These are phyloP conservation scores for Austroboletus olivaceoglutinosus DNA, from an alignment of 1,284 basidiomycete species.

Conservation along the genomic window DNA sequence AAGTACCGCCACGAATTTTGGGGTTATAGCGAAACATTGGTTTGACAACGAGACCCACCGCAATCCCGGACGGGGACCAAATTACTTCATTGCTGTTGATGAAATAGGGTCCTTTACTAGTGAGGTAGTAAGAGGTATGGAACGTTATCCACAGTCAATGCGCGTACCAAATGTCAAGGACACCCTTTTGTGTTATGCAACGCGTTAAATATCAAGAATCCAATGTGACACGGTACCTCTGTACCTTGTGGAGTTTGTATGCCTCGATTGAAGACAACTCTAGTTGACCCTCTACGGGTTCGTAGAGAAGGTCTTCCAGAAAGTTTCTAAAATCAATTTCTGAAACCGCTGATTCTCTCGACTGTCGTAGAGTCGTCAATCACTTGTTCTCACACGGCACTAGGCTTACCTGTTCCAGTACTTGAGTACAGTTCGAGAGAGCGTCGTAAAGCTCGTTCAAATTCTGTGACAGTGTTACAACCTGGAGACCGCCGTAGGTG, in stretches of 20 bases:
- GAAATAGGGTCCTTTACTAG: constrained; percentile 12
- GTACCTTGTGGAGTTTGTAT: constrained; percentile 20
- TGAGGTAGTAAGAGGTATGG: background rate
- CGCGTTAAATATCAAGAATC: constrained; percentile 1
- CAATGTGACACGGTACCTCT: background rate
- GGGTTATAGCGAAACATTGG: constrained; percentile 31
- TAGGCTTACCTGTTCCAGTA: constrained; percentile 24
- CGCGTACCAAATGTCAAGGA: constrained; percentile 10
- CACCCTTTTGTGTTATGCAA: constrained; percentile 7
- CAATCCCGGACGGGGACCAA: constrained; percentile 25
- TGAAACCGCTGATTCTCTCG: constrained; percentile 6
- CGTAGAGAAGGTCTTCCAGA: constrained; percentile 6
- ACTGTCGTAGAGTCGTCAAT: constrained; percentile 7
- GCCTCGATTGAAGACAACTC: constrained; percentile 11
- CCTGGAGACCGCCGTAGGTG: background rate
- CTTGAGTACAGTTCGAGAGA: constrained; percentile 14
- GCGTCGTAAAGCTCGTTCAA: constrained; percentile 17
- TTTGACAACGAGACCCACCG: constrained; percentile 21
- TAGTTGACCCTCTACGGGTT: constrained; percentile 15
- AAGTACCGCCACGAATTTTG: constrained; percentile 12
- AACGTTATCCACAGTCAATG: background rate
- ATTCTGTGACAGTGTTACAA: constrained; percentile 15
- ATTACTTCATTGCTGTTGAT: constrained; percentile 20
- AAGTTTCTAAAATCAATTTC: constrained; percentile 19
- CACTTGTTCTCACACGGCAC: background rate